These are phyloP conservation scores for Phragmites australis DNA, from an alignment of 176 grass and related monocot species.

Conservation along the genomic window DNA sequence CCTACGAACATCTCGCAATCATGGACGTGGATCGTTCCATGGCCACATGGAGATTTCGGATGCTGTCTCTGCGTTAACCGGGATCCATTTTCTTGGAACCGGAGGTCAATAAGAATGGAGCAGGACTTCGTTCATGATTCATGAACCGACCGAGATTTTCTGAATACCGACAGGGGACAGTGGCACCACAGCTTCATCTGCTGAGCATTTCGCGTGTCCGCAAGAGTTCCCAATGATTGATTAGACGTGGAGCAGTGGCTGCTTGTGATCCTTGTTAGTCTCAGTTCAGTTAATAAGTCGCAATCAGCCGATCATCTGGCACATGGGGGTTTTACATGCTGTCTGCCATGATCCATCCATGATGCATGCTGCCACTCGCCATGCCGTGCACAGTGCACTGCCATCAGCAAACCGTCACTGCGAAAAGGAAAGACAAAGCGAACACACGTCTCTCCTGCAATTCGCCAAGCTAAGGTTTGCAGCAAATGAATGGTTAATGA, in stretches of 20 bases:
- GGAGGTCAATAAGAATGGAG: neutral
- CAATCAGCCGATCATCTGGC: conserved; percentile 19
- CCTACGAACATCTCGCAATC: conserved; percentile 17
- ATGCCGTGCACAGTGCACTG: neutral
- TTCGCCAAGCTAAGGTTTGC: neutral
- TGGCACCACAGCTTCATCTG: neutral
- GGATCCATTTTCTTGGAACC: neutral
- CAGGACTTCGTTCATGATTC: conserved; percentile 16
- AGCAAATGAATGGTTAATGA: neutral
- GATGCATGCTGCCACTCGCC: neutral
- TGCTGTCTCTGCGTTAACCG: neutral
- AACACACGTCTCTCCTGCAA: neutral
- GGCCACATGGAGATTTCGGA: conserved; percentile 22
- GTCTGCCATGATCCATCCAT: conserved; percentile 43
- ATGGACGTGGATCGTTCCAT: neutral
- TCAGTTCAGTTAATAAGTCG: neutral
- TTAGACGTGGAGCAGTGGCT: conserved; percentile 16
- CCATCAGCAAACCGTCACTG: neutral
- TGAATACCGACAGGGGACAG: conserved; percentile 22
- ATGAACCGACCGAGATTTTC: conserved; percentile 24
- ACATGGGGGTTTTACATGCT: conserved; percentile 33
- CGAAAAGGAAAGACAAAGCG: neutral
- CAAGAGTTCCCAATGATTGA: conserved; percentile 23
- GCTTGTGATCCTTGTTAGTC: neutral
- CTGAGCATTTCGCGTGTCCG: conserved; percentile 10